Base-by-base conservation (phyloP, 2,329 filamentous ascomycete genomes). In the Helotiales sp. region DNA sequence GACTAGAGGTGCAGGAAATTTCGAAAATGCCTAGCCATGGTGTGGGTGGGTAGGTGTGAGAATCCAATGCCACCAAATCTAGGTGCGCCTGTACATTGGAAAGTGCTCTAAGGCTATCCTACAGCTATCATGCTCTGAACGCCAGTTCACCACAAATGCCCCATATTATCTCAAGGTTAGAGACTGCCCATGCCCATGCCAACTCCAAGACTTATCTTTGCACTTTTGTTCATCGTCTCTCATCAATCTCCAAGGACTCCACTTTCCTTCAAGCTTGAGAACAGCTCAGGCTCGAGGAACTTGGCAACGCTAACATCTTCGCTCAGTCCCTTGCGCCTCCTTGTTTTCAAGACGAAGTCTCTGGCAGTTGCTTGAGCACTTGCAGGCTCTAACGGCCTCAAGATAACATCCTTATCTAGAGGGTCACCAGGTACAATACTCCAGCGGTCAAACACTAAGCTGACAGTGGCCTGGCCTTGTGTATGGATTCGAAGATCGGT, bases 301-400 rank as follows among this genome's bases (percentile, higher is more conserved):
- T 97, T 97, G 79, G 93, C 93, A 64, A 98, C 93, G 32, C 91
- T 95, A 47, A 98, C 93, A 79, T 98, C 96, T 83, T 98, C 96
- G 70, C 93, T 95, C 69, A 99, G 80, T 1, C 96, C 96, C 85
- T 99, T 99, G 73, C 96, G 87, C 76, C 93, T 84, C 73, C 96
- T 87, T 10, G 96, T 99, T 87, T 99, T 99, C 70, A 98, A 86
- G 63, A 98, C 94, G 80, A 99, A 98, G 79, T 99, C 96, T 69
- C 96, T 86, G 0, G 96, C 96, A 58, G 94, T 96, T 24, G 92
- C 93, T 82, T 96, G 93, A 61, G 93, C 92, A 63, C 87, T 87
- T 1, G 96, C 96, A 70, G 94, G 93, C 79, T 98, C 94, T 71
- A 99, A 83, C 5, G 94, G 93, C 59, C 92, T 85, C 64, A 96